Conservation (phyloP, 495 filamentous ascomycete genomes). For the Trichocladium uniseriatum region DNA sequence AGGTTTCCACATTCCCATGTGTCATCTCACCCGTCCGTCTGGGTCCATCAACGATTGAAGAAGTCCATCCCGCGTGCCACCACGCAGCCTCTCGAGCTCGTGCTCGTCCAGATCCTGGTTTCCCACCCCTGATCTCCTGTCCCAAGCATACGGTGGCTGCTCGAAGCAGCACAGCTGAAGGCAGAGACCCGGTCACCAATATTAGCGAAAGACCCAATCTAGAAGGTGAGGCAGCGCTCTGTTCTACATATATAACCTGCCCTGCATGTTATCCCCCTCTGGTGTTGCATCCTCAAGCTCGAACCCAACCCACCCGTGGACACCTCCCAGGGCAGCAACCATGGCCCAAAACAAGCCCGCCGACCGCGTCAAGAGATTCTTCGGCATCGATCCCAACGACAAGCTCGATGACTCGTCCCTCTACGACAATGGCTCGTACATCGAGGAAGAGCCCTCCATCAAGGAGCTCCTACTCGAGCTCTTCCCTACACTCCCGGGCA, state of each 20-base stretch:
- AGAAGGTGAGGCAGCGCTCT: background rate
- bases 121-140: conserved; percentile 1
- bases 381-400: conserved; percentile 21
- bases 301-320: background rate
- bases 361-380: conserved; percentile 24
- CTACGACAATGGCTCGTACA: conserved; percentile 49
- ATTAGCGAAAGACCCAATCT: background rate
- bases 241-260: conserved; percentile 14
- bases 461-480: conserved; percentile 55
- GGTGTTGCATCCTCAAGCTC: background rate
- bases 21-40: conserved; percentile 17
- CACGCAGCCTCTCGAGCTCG: conserved; percentile 1
- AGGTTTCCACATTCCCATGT: conserved; percentile 17
- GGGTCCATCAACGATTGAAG: conserved; percentile 3
- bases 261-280: background rate
- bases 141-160: background rate
- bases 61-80: conserved; percentile 4
- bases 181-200: background rate
- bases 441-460: conserved; percentile 67
- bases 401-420: conserved; percentile 15
- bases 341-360: conserved; percentile 15
- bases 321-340: background rate
- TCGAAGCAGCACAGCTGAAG: background rate
- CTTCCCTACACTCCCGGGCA: conserved; percentile 43
- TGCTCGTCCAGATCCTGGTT: conserved; percentile 6